phyloP scores from a whole-genome alignment of 2,329 filamentous ascomycete genomes.

The Alternaria sp. region DNA sequence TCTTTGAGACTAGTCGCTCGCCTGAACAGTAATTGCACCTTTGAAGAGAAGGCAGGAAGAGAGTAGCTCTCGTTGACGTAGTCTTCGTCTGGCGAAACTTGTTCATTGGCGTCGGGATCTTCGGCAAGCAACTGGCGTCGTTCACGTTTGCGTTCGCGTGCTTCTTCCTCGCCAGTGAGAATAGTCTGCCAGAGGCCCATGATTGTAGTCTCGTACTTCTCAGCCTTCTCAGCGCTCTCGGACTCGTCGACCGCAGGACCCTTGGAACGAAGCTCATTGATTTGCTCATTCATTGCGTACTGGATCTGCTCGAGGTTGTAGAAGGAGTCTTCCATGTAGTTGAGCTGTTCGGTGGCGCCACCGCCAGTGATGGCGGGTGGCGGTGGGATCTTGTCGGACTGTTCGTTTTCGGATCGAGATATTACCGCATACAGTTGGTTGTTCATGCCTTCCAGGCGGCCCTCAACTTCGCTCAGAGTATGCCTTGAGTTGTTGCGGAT shows the following conservation, averaged over 20 bases:
- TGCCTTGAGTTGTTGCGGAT: constrained; percentile 37
- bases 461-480: constrained; percentile 41
- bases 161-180: constrained; percentile 50
- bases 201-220: constrained; percentile 59
- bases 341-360: constrained; percentile 70
- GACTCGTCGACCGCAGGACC: constrained; percentile 22
- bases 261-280: constrained; percentile 35
- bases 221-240: constrained; percentile 34
- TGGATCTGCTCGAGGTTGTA: constrained; percentile 50
- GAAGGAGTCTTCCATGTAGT: constrained; percentile 69
- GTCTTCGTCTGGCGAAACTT: constrained; percentile 67
- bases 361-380: constrained; percentile 65
- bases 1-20: constrained; percentile 81
- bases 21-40: constrained; percentile 78
- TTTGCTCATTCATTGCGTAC: constrained; percentile 37
- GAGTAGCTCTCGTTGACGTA: constrained; percentile 69
- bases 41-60: constrained; percentile 75
- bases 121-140: constrained; percentile 52
- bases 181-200: constrained; percentile 62
- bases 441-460: constrained; percentile 61
- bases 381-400: constrained; percentile 57
- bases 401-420: constrained; percentile 58
- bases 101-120: constrained; percentile 65
- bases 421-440: constrained; percentile 63
- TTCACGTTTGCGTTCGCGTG: constrained; percentile 47